phyloP scores from a whole-genome alignment of 2,329 filamentous ascomycete species.

The Fusarium camptoceras region DNA sequence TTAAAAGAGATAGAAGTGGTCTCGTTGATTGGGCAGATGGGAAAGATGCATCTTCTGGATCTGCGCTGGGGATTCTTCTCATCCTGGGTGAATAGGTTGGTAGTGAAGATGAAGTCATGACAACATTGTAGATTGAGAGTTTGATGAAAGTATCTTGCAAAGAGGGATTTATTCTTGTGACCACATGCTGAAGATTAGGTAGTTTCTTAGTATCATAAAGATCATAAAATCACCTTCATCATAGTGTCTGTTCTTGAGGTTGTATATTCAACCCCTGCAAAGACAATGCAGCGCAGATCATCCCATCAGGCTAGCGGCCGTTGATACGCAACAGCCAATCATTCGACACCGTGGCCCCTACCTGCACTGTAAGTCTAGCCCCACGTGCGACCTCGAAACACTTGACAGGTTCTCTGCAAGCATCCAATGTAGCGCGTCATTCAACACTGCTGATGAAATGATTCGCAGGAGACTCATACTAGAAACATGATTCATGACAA shows the following conservation, averaged over 20 bases:
- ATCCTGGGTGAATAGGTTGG: constrained; percentile 22
- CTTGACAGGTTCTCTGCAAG: not conserved
- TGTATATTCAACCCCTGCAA: not conserved
- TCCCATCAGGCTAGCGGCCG: constrained; percentile 2
- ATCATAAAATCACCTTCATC: too few species aligned
- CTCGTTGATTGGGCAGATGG: constrained; percentile 9
- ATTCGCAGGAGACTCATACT: constrained; percentile 3
- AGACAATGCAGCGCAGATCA: not conserved
- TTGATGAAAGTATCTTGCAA: not conserved
- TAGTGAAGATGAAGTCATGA: constrained; percentile 36
- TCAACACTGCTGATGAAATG: constrained; percentile 7
- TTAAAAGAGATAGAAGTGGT: constrained; percentile 2
- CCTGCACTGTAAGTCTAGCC: not conserved
- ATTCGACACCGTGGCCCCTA: constrained; percentile 36
- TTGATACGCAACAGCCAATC: constrained; percentile 39
- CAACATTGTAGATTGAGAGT: not conserved
- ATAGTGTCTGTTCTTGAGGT: not conserved
- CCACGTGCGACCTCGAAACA: constrained; percentile 37
- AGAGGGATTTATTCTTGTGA: not conserved
- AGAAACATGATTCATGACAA: not conserved
- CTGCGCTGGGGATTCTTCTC: constrained; percentile 17
- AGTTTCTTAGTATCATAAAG: not conserved
- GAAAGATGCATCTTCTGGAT: constrained; percentile 31
- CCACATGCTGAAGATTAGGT: not conserved
- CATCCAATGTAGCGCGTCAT: constrained; percentile 14